These are phyloP conservation scores for Alternaria ventricosa DNA, from an alignment of 2,329 filamentous ascomycete species.

Conservation along the genomic window DNA sequence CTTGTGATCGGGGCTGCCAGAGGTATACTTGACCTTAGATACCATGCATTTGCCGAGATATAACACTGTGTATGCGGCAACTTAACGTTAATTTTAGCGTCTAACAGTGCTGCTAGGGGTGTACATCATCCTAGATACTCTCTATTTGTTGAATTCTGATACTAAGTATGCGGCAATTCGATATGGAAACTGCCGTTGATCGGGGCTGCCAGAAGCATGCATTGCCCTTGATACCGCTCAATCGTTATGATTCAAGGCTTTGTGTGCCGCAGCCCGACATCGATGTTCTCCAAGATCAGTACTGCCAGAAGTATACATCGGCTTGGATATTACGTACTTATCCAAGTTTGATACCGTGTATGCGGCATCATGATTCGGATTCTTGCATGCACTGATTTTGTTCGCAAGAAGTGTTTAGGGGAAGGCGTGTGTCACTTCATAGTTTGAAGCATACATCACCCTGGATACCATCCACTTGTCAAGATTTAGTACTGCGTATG, in stretches of 20 bases:
- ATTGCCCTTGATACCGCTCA: background rate
- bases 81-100: background rate
- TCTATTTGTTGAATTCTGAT: background rate
- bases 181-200: background rate
- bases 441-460: background rate
- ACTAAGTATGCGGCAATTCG: background rate
- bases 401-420: background rate
- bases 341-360: background rate
- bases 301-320: background rate
- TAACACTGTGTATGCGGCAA: background rate
- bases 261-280: background rate
- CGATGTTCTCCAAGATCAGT: too few relatives aligned
- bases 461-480: background rate
- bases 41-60: background rate
- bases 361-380: background rate
- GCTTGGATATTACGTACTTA: background rate
- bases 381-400: background rate
- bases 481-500: background rate
- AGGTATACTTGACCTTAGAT: background rate
- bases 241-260: background rate
- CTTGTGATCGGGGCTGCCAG: background rate
- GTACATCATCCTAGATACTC: background rate
- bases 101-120: background rate
- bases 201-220: background rate
- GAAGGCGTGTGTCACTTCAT: background rate